Base-by-base conservation (phyloP, 306 rosid genomes). In the Mucuna pruriens region DNA sequence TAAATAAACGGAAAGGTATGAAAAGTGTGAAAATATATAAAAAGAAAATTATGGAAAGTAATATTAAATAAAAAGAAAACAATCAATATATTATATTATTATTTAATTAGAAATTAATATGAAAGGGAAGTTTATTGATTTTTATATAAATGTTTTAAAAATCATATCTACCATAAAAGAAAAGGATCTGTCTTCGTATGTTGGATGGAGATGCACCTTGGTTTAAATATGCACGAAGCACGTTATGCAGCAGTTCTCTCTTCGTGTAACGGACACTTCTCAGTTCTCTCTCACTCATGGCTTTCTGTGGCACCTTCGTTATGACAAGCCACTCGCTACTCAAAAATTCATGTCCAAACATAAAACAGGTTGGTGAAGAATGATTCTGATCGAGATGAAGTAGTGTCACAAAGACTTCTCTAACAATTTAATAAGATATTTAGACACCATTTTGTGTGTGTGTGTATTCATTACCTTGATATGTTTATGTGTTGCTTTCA, bases 361-460 rank as follows among this genome's bases (percentile, higher is more conserved):
- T 62, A 58, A 86, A 86, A 70, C 90, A 86, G 92, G 94, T 89
- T n/a, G 1, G 80, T 44, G 22, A 40, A n/a, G 22, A 49, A 5
- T 46, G 54, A 60, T 22, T 34, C 26, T 57, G 4, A n/a, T n/a
- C n/a, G n/a, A 9, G 6, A 22, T 57, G 34, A 67, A 9, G 9
- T 25, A 12, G 39, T 25, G n/a, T 48, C 8, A 48, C n/a, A 19
- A 66, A 49, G 48, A 73, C 26, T 7, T 44, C 20, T 62, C 10
- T 62, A 62, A 62, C 42, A 15, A 62, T 15, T 15, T 31, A 2
- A 12, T 33, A 16, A 31, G 68, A 31, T 23, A 61, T 71, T 34
- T 31, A 66, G 33, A 45, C 22, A 40, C 76, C 49, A 26, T 63
- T 9, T 67, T 22, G 62, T 11, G 0, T 1, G 0, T 19, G 54